Percentiles rank a stretch among this genome's conserved stretches.
Conservation (phyloP, 2,329 filamentous ascomycete genomes). For the Alternaria arbusti region DNA sequence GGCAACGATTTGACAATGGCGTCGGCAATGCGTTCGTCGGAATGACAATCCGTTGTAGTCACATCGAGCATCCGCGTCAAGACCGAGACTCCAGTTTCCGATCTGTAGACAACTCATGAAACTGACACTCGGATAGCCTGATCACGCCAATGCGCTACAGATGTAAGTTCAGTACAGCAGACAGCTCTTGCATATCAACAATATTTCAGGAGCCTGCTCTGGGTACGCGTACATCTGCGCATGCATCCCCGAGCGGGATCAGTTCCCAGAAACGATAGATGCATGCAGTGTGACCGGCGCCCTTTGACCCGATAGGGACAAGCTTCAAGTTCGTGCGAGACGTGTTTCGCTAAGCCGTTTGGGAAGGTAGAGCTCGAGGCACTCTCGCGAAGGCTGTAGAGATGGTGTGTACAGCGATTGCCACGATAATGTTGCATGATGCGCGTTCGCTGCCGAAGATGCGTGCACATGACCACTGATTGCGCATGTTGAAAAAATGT, state of each 20-base stretch:
- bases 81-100: background rate
- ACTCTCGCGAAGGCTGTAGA: background rate
- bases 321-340: background rate
- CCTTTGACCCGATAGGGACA: constrained; percentile 1
- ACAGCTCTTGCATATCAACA: background rate
- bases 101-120: background rate
- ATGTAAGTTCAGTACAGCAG: background rate
- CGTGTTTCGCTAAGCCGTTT: constrained; percentile 7
- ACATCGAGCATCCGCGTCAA: background rate
- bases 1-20: background rate
- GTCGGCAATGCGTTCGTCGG: background rate
- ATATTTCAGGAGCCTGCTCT: background rate
- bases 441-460: background rate
- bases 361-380: constrained; percentile 7
- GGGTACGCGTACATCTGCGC: background rate
- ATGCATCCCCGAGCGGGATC: background rate
- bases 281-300: constrained; percentile 7
- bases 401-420: constrained; percentile 1
- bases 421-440: background rate
- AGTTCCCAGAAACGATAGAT: background rate
- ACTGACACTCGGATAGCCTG: background rate
- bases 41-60: background rate
- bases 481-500: background rate
- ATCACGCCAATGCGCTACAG: background rate
- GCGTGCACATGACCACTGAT: background rate